These are phyloP conservation scores for Peronosclerospora sorghi DNA, from an alignment of 352 stramenopile species.

Conservation along the genomic window DNA sequence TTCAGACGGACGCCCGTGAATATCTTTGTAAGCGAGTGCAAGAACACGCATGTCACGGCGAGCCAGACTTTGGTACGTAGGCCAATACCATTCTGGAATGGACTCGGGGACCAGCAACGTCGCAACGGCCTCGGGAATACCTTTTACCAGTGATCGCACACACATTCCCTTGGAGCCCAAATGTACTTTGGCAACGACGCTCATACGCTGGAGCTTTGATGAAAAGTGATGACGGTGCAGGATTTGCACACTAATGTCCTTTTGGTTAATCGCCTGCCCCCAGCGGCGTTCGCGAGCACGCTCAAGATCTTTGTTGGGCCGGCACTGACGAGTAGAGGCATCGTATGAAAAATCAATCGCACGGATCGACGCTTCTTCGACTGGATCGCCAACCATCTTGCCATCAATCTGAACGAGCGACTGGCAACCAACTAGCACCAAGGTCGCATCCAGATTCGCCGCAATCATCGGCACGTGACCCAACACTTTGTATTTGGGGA, in stretches of 20 bases:
- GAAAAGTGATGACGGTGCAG: conserved; percentile 93
- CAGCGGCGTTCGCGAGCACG: conserved; percentile 59
- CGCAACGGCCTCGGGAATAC: conserved; percentile 91
- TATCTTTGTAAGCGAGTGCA: conserved; percentile 91
- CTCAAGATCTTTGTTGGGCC: conserved; percentile 63
- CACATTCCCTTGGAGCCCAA: conserved; percentile 51
- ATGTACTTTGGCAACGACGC: conserved; percentile 87
- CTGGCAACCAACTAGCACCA: conserved; percentile 90
- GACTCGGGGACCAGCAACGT: conserved; percentile 67
- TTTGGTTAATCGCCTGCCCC: conserved; percentile 53
- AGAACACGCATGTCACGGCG: conserved; percentile 88
- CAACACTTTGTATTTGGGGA: conserved; percentile 36
- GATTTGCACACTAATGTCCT: conserved; percentile 83
- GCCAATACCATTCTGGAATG: conserved; percentile 87
- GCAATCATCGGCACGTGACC: conserved; percentile 76
- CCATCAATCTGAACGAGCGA: conserved; percentile 96
- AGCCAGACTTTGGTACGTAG: conserved; percentile 77
- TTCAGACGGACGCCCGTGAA: conserved; percentile 63
- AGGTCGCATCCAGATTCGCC: conserved; percentile 63
- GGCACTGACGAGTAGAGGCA: conserved; percentile 52
- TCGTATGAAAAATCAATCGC: conserved; percentile 92
- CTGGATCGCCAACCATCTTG: conserved; percentile 93
- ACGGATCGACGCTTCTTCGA: conserved; percentile 95
- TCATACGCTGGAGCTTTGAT: conserved; percentile 95
- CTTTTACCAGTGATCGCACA: conserved; percentile 92